A percentile compares a stretch with the other conserved stretches of the same genome.
These are phyloP conservation scores for Phytophthora megakarya DNA, from an alignment of 352 stramenopile genomes.

Conservation along the genomic window DNA sequence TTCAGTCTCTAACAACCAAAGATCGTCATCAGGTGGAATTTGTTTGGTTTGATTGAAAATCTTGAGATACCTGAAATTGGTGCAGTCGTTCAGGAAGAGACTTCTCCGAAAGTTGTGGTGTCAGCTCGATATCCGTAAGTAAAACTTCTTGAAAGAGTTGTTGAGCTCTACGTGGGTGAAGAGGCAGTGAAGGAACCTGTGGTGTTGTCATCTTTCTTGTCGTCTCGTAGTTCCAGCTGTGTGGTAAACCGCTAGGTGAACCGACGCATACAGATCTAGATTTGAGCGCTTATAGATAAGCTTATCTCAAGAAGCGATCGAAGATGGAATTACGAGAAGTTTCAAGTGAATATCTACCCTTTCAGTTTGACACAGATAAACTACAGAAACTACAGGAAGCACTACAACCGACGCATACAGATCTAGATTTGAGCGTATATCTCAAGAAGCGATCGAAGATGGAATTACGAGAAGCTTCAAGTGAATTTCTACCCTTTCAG, in stretches of 20 bases:
- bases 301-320: too few species aligned
- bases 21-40: neutral
- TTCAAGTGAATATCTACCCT: neutral
- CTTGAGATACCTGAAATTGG: constrained; percentile 36
- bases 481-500: neutral
- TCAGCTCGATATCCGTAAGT: constrained; percentile 19
- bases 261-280: constrained; percentile 5
- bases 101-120: constrained; percentile 25
- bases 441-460: too few species aligned
- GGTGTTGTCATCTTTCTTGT: neutral
- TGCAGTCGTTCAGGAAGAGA: constrained; percentile 37
- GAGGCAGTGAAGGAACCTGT: constrained; percentile 16
- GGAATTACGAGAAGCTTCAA: neutral
- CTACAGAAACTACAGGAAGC: too few species aligned
- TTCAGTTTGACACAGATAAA: neutral
- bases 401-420: too few species aligned
- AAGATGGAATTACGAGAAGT: neutral
- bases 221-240: neutral
- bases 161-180: constrained; percentile 40
- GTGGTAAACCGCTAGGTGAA: constrained; percentile 10
- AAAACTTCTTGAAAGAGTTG: constrained; percentile 49
- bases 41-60: neutral
- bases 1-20: constrained; percentile 18
- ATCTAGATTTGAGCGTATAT: constrained; percentile 1
- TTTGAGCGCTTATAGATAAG: too few species aligned